Conservation (phyloP, 495 filamentous ascomycete genomes). For the Pyrenula aspistea region DNA sequence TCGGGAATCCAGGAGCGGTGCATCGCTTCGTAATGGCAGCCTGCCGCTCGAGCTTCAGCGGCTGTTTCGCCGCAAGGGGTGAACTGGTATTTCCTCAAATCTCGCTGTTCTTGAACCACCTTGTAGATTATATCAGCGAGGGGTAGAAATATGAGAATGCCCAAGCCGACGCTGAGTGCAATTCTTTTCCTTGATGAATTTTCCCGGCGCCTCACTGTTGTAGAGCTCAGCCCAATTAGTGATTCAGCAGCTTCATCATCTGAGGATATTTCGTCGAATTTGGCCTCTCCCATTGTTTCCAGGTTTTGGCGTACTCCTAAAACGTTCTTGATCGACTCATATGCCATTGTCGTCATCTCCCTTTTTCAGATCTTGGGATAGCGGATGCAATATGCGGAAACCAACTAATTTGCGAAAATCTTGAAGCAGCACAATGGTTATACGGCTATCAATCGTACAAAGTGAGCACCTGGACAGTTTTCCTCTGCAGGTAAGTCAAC, state of each 20-base stretch:
- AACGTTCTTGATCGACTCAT: not conserved
- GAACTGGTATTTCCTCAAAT: not conserved
- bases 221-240: not conserved
- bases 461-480: not conserved
- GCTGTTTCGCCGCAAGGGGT: constrained; percentile 1
- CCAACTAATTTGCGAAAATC: not conserved
- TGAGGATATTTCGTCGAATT: not conserved
- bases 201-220: not conserved
- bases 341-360: not conserved
- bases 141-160: not conserved
- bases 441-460: not conserved
- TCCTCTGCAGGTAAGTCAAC: not conserved
- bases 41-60: constrained; percentile 1
- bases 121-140: not conserved
- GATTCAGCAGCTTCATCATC: not conserved
- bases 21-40: constrained; percentile 4
- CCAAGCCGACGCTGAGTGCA: not conserved
- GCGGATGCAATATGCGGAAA: not conserved
- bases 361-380: not conserved
- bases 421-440: not conserved
- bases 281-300: not conserved
- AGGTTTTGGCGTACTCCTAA: not conserved
- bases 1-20: constrained; percentile 3
- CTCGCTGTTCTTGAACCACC: not conserved
- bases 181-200: not conserved